phyloP scores from a whole-genome alignment of 2,329 filamentous ascomycete species.

The Daldinia sp. region DNA sequence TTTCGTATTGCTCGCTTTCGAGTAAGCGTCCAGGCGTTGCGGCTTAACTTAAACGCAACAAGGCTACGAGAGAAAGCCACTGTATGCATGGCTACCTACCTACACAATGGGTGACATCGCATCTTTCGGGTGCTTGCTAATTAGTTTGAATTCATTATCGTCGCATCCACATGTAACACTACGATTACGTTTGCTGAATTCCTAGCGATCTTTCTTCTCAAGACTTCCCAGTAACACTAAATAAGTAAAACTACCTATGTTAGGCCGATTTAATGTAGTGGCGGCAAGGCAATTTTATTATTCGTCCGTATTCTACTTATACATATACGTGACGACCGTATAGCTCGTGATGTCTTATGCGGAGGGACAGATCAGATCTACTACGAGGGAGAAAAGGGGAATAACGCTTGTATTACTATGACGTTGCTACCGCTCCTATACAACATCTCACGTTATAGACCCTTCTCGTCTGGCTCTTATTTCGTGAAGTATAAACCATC shows the following conservation, averaged over 20 bases:
- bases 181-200: neutral
- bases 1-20: slow-evolving; percentile 38
- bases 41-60: neutral
- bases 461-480: neutral
- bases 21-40: slow-evolving; percentile 15
- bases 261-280: neutral
- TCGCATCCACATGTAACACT: neutral
- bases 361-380: neutral
- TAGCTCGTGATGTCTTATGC: slow-evolving; percentile 3
- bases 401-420: neutral
- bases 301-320: slow-evolving; percentile 7
- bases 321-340: slow-evolving; percentile 4
- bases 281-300: neutral
- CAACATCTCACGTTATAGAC: neutral
- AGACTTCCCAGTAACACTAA: neutral
- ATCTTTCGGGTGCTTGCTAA: neutral
- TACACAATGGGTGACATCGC: neutral
- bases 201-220: neutral
- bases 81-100: neutral
- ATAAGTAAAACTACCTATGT: neutral
- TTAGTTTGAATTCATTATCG: neutral
- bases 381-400: neutral
- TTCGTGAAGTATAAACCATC: neutral
- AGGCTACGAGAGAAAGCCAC: neutral
- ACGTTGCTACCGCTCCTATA: neutral